Evolutionary conservation across 164 flowering plant species (phyloP).

Genomic region (Piper betle): DNA sequence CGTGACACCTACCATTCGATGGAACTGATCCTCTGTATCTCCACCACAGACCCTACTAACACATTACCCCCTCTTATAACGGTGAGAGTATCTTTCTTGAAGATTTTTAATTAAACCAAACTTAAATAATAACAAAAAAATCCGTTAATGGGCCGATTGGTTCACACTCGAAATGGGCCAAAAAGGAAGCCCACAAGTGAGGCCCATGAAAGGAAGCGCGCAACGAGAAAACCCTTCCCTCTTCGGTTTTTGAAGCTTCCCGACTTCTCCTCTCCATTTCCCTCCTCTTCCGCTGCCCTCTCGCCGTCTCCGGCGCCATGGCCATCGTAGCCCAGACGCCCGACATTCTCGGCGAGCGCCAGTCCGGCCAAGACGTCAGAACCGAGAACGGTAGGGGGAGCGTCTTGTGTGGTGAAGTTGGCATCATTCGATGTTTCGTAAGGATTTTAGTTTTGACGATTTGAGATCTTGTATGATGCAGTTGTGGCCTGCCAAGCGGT

Average conservation of each 20-base stretch:
- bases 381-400: constrained; percentile 73
- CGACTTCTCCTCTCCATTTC: not conserved
- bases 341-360: constrained; percentile 83
- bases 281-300: not conserved
- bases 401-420: not conserved
- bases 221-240: not conserved
- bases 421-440: not conserved
- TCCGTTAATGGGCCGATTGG: no score
- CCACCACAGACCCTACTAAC: no score
- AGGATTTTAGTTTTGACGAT: not conserved
- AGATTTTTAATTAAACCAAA: no score
- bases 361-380: constrained; percentile 96
- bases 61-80: no score
- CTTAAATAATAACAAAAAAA: no score
- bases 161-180: no score
- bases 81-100: no score
- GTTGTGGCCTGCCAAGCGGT: constrained; percentile 88
- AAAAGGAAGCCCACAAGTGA: no score
- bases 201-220: not conserved
- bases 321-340: constrained; percentile 33
- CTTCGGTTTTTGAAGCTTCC: not conserved
- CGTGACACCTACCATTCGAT: no score
- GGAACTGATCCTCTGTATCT: no score
- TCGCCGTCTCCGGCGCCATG: constrained; percentile 15
- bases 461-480: constrained; percentile 15